Evolutionary conservation across 2,329 filamentous ascomycete species (phyloP), one percentile per base, ranked within the genome.

Genomic region (Cercospora sojina): DNA sequence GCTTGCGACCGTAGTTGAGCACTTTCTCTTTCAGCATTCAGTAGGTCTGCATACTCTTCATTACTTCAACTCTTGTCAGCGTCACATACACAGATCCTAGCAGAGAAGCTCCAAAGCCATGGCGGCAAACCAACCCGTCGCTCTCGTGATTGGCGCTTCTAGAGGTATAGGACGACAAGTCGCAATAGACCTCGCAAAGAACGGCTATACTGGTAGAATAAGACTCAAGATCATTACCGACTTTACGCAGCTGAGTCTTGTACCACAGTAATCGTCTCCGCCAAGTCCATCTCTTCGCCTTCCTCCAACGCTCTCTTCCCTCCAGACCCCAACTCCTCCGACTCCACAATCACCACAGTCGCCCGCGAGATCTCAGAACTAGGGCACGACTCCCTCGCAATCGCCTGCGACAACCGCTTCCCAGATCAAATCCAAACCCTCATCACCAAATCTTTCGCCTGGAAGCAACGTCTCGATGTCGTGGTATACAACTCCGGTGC

Each of bases 401-500:
- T 94, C 20, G 79, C 85, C 6, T 90, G 92, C 7, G 91, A 96
- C 74, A 89, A 90, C 0, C 85, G 91, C 61, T 82, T 87, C 71
- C 82, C 83, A n/a, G 79, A 82, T 7, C 88, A 86, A 76, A 83
- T 93, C 29, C 78, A 88, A 59, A 72, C 76, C 7, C 82, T 94
- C 47, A 80, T 93, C 2, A 76, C 84, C 23, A 77, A 83, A 64
- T 88, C 88, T 1, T 60, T 71, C 3, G 35, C 86, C 73, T 81
- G 77, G 4, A 89, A 90, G 72, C 83, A 84, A 51, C 85, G 85
- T 23, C 81, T 96, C 3, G 91, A 95, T 75, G 89, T 90, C 0
- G 79, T 96, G 2, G 78, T 95, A 58, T 96, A 96, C 82, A 96
- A 95, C 77, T 88, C 89, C 0, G 92, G 92, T 47, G 92, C 92